Conservation (phyloP, 2,329 filamentous ascomycete genomes). For the Pseudogymnoascus sp. region DNA sequence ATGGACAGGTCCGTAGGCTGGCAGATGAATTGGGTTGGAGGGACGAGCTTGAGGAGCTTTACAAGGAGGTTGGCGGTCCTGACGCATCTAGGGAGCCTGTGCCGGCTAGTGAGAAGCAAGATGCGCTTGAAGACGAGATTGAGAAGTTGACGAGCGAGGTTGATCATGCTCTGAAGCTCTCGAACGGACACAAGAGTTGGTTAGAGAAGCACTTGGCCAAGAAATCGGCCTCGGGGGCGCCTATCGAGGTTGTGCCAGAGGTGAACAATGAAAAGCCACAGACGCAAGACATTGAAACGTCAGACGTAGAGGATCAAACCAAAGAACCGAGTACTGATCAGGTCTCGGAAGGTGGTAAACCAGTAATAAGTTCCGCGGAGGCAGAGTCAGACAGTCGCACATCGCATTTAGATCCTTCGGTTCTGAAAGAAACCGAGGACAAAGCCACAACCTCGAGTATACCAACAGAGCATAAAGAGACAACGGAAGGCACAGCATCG, state of each 20-base stretch:
- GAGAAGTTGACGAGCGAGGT: constrained; percentile 31
- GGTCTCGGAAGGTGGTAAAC: neutral
- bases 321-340: neutral
- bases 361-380: neutral
- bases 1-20: constrained; percentile 69
- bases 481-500: neutral
- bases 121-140: constrained; percentile 21
- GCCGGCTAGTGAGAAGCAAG: constrained; percentile 22
- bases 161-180: constrained; percentile 27
- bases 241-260: neutral
- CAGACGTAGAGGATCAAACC: neutral
- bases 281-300: neutral
- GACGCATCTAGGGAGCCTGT: constrained; percentile 46
- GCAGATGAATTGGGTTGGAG: constrained; percentile 78
- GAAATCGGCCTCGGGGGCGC: neutral
- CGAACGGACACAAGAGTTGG: constrained; percentile 25
- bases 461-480: neutral
- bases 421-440: neutral
- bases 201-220: constrained; percentile 24
- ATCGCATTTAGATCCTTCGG: neutral
- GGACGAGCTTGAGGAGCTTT: constrained; percentile 70
- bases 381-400: neutral
- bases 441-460: neutral
- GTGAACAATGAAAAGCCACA: neutral
- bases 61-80: constrained; percentile 60